Percentiles rank a stretch among this genome's conserved stretches.
Evolutionary conservation across 805 yeast genomes (phyloP).

Genomic region (Pichia pseudocactophila): DNA sequence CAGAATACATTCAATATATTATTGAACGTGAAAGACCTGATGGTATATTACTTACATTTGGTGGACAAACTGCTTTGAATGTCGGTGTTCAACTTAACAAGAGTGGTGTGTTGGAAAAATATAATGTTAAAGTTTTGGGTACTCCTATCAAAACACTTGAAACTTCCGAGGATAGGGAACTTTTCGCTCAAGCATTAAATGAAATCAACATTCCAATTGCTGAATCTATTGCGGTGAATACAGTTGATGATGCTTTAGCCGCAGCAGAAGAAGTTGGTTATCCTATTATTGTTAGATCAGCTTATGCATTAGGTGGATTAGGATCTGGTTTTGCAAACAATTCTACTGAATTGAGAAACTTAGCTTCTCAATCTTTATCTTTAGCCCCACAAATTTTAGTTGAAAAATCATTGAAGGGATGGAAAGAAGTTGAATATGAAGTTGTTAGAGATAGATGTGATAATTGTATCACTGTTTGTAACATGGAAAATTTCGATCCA

Average conservation of each 20-base stretch:
- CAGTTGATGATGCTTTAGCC: slow-evolving; percentile 82
- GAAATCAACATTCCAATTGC: slow-evolving; percentile 96
- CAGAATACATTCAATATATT: slow-evolving; percentile 91
- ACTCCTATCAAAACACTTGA: slow-evolving; percentile 95
- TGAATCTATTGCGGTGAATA: slow-evolving; percentile 90
- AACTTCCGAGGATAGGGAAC: slow-evolving; percentile 95
- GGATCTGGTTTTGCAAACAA: slow-evolving; percentile 95
- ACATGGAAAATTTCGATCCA: slow-evolving; percentile 98
- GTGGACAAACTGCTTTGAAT: slow-evolving; percentile 96
- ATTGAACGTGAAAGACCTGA: slow-evolving; percentile 96
- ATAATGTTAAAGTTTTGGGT: slow-evolving; percentile 90
- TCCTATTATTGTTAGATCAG: slow-evolving; percentile 96
- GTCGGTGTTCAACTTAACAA: slow-evolving; percentile 93
- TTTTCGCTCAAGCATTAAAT: slow-evolving; percentile 89
- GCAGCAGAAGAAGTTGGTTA: slow-evolving; percentile 87
- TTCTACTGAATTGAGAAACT: slow-evolving; percentile 71
- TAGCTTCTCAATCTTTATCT: slow-evolving; percentile 83
- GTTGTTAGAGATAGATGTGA: slow-evolving; percentile 95
- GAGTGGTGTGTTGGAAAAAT: slow-evolving; percentile 87
- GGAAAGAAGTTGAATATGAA: slow-evolving; percentile 99
- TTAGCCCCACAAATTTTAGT: slow-evolving; percentile 92
- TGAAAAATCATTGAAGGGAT: slow-evolving; percentile 94
- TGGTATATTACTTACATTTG: slow-evolving; percentile 91
- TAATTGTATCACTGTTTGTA: slow-evolving; percentile 97
- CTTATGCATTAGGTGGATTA: slow-evolving; percentile 93